phyloP scores from a whole-genome alignment of 805 yeast genomes.

The Suhomyces xylopsoci region DNA sequence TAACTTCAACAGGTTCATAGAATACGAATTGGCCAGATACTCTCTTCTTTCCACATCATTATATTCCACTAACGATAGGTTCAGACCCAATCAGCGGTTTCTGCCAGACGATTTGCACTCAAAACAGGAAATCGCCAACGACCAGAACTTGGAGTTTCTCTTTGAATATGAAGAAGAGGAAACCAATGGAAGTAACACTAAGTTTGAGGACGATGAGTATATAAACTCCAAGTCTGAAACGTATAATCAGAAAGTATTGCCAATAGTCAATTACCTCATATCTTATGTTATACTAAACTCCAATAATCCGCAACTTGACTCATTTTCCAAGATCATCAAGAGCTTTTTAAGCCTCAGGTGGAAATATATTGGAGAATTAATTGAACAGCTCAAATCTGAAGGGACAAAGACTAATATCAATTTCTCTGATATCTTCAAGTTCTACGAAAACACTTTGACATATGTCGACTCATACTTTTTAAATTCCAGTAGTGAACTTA shows the following conservation, averaged over 20 bases:
- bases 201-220: conserved; percentile 7
- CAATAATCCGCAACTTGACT: conserved; percentile 11
- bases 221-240: conserved; percentile 1
- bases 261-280: conserved; percentile 30
- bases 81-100: conserved; percentile 15
- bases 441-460: conserved; percentile 32
- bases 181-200: not conserved
- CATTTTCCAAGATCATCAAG: conserved; percentile 19
- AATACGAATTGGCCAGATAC: conserved; percentile 22
- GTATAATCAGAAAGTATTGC: conserved; percentile 16
- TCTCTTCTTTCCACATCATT: conserved; percentile 14
- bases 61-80: conserved; percentile 12
- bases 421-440: conserved; percentile 28
- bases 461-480: conserved; percentile 24
- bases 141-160: conserved; percentile 15
- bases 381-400: conserved; percentile 4
- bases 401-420: conserved; percentile 11
- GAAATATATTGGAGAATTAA: conserved; percentile 13
- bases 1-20: conserved; percentile 23
- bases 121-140: conserved; percentile 3
- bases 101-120: conserved; percentile 6
- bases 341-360: conserved; percentile 24
- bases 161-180: conserved; percentile 13
- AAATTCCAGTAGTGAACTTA: conserved; percentile 12
- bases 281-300: conserved; percentile 29